Percentiles rank a stretch among this genome's conserved stretches.
phyloP scores from a whole-genome alignment of 805 yeast species.

The Jamesozyma lodderae region DNA sequence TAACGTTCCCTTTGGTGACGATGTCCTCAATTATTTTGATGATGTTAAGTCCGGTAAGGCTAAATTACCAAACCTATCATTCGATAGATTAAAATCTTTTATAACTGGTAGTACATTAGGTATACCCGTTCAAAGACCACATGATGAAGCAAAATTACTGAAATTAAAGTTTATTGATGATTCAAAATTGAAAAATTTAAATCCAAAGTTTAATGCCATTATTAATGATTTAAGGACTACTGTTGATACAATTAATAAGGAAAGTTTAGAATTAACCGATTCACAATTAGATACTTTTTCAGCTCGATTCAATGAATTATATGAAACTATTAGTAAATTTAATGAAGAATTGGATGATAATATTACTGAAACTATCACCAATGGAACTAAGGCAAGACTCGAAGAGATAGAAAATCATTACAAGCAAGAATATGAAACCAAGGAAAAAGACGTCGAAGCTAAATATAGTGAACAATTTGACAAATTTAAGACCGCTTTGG shows the following conservation, averaged over 20 bases:
- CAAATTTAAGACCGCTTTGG: constrained; percentile 51
- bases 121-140: constrained; percentile 12
- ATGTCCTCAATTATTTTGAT: constrained; percentile 42
- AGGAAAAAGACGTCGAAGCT: constrained; percentile 50
- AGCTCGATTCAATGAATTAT: constrained; percentile 12
- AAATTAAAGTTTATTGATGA: constrained; percentile 2
- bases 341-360: constrained; percentile 11
- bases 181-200: background rate
- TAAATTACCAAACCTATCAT: constrained; percentile 4
- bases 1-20: constrained; percentile 56
- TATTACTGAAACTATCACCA: constrained; percentile 9
- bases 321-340: constrained; percentile 9
- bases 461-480: constrained; percentile 54
- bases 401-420: constrained; percentile 19
- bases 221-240: constrained; percentile 29
- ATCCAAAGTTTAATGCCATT: constrained; percentile 11
- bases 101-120: constrained; percentile 17
- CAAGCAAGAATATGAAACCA: constrained; percentile 20
- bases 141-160: background rate
- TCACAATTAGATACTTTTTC: constrained; percentile 11
- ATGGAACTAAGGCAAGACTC: constrained; percentile 14
- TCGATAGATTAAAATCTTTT: constrained; percentile 17
- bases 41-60: background rate
- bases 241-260: constrained; percentile 30
- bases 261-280: constrained; percentile 25